phyloP scores from a whole-genome alignment of 352 stramenopile species.

The Phytophthora rubi region DNA sequence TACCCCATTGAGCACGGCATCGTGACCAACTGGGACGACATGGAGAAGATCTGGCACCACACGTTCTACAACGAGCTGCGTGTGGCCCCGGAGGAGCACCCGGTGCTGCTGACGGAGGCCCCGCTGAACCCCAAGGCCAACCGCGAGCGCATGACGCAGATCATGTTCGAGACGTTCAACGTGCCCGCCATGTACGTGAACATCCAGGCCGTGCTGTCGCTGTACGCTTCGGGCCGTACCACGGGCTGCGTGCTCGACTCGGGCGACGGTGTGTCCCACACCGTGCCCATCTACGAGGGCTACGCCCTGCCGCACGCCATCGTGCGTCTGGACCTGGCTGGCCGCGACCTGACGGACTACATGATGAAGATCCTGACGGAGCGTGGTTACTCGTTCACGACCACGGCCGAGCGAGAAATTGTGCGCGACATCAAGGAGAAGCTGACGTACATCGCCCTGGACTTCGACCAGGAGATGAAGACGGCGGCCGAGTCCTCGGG shows the following conservation, averaged over 20 bases:
- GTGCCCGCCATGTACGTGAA: slow-evolving; percentile 95
- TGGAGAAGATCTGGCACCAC: slow-evolving; percentile 99
- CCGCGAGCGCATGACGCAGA: slow-evolving; percentile 94
- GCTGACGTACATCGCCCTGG: slow-evolving; percentile 94
- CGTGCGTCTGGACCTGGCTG: slow-evolving; percentile 93
- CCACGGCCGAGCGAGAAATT: slow-evolving; percentile 95
- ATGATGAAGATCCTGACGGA: slow-evolving; percentile 97
- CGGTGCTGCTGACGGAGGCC: slow-evolving; percentile 94
- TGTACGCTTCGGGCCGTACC: slow-evolving; percentile 96
- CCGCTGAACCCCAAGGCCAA: slow-evolving; percentile 95
- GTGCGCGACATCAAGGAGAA: slow-evolving; percentile 98
- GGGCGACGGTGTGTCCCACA: slow-evolving; percentile 94
- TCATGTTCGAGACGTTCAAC: slow-evolving; percentile 98
- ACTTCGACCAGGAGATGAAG: slow-evolving; percentile 96
- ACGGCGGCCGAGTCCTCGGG: slow-evolving; percentile 68
- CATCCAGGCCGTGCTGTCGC: slow-evolving; percentile 92
- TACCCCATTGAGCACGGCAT: slow-evolving; percentile 99
- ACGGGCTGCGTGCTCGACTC: slow-evolving; percentile 96
- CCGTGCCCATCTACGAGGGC: slow-evolving; percentile 96
- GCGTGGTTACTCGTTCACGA: slow-evolving; percentile 95
- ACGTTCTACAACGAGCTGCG: slow-evolving; percentile 99
- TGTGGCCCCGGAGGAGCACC: slow-evolving; percentile 96
- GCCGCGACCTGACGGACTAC: slow-evolving; percentile 95
- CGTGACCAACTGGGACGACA: slow-evolving; percentile 99
- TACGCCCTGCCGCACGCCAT: slow-evolving; percentile 96